Evolutionary conservation across 345 rosid genomes (phyloP).

Genomic region (Salix arbutifolia): DNA sequence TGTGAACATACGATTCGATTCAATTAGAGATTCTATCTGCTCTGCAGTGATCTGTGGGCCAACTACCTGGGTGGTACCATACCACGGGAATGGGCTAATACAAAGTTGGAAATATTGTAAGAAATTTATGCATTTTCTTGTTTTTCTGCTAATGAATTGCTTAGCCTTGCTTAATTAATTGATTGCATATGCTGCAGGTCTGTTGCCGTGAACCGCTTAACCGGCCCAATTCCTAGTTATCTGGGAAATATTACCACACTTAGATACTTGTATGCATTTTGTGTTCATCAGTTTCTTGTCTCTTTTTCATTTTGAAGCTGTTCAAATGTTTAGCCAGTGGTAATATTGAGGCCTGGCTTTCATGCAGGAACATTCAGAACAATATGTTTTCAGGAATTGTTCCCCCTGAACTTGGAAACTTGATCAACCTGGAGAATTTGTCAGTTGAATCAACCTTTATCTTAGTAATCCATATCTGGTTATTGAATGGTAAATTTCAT

Average conservation of each 20-base stretch:
- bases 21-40: neutral
- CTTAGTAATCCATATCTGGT: neutral
- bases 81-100: constrained; percentile 16
- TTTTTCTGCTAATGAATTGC: neutral
- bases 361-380: constrained; percentile 1
- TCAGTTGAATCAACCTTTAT: constrained; percentile 21
- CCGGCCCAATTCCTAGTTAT: constrained; percentile 1
- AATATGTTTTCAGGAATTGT: constrained; percentile 40
- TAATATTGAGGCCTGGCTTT: neutral
- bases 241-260: constrained; percentile 23
- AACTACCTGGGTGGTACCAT: constrained; percentile 15
- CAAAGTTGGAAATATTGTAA: constrained; percentile 9
- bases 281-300: neutral
- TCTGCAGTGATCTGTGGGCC: constrained; percentile 2
- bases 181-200: constrained; percentile 4
- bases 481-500: neutral
- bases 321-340: neutral
- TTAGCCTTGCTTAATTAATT: neutral
- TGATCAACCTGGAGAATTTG: constrained; percentile 41
- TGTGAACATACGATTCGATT: neutral
- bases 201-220: neutral
- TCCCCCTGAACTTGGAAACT: constrained; percentile 40
- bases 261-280: constrained; percentile 28
- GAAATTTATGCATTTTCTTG: neutral
- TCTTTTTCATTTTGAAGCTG: neutral